phyloP scores from a whole-genome alignment of 31 red algal species.

The Bonnemaisonia californica region DNA sequence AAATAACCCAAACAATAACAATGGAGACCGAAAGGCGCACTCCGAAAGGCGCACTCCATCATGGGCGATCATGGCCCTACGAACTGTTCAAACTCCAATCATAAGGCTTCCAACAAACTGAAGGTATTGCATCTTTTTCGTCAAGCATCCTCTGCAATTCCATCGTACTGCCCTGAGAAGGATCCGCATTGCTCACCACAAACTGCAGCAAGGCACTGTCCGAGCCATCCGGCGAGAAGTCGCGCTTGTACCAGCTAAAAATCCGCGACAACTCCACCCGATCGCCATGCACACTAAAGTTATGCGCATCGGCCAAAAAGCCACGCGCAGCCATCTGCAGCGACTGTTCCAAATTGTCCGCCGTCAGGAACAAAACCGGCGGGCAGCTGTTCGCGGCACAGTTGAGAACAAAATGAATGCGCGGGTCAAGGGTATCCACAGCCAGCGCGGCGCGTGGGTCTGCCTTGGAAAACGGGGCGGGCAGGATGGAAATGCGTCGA shows the following conservation, averaged over 20 bases:
- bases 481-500: constrained; percentile 11
- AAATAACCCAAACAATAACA: too few relatives aligned
- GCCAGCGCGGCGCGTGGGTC: constrained; percentile 42
- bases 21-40: too few relatives aligned
- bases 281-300: constrained; percentile 36
- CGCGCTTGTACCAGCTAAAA: constrained; percentile 79
- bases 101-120: constrained; percentile 36
- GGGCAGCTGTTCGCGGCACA: constrained; percentile 86
- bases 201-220: constrained; percentile 29
- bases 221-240: constrained; percentile 54
- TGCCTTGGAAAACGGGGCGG: constrained; percentile 53
- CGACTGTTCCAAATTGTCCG: constrained; percentile 66
- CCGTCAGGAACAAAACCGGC: constrained; percentile 71
- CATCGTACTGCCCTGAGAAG: neutral
- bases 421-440: constrained; percentile 59
- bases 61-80: too few relatives aligned
- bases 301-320: constrained; percentile 46
- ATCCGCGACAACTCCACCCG: constrained; percentile 54
- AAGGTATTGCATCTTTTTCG: neutral
- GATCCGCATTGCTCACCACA: constrained; percentile 31
- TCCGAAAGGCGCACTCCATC: too few relatives aligned
- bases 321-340: constrained; percentile 46
- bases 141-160: constrained; percentile 31
- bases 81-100: constrained; percentile 56
- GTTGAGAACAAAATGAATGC: constrained; percentile 90